These are phyloP conservation scores for Dryadomyces sulphureus DNA, from an alignment of 2,329 filamentous ascomycete species.

Conservation along the genomic window DNA sequence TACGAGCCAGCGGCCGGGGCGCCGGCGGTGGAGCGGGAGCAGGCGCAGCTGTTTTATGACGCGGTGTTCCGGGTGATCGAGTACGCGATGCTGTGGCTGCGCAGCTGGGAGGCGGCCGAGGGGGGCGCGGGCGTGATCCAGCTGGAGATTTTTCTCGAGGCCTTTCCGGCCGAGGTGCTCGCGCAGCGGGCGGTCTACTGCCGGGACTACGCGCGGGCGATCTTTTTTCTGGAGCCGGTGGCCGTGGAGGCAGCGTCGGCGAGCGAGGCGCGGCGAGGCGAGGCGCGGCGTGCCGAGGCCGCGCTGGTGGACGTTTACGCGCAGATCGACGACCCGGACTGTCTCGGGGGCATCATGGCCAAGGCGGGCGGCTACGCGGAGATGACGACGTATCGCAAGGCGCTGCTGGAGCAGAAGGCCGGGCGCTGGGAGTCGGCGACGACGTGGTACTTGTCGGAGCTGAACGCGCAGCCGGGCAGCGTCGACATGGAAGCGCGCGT, in stretches of 20 bases:
- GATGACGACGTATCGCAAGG: conserved; percentile 83
- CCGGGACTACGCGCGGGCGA: conserved; percentile 76
- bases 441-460: conserved; percentile 90
- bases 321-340: conserved; percentile 94
- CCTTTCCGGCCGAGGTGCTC: conserved; percentile 59
- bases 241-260: conserved; percentile 26
- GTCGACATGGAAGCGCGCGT: conserved; percentile 68
- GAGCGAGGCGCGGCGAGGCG: conserved; percentile 23
- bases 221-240: conserved; percentile 92
- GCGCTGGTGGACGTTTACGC: conserved; percentile 87
- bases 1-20: conserved; percentile 36
- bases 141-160: conserved; percentile 35
- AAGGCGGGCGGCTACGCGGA: conserved; percentile 50
- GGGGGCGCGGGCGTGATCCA: conserved; percentile 30
- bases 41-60: conserved; percentile 74
- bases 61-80: conserved; percentile 83
- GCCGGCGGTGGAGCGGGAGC: conserved; percentile 50
- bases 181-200: conserved; percentile 84
- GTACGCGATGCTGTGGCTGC: conserved; percentile 70
- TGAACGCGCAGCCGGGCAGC: conserved; percentile 66
- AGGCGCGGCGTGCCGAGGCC: conserved; percentile 38
- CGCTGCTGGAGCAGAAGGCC: conserved; percentile 82
- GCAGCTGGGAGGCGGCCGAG: conserved; percentile 70
- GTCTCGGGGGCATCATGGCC: conserved; percentile 84
- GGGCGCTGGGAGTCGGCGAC: conserved; percentile 90